Base-by-base conservation (phyloP, 768 basidiomycete genomes). In the Kwoniella pini region DNA sequence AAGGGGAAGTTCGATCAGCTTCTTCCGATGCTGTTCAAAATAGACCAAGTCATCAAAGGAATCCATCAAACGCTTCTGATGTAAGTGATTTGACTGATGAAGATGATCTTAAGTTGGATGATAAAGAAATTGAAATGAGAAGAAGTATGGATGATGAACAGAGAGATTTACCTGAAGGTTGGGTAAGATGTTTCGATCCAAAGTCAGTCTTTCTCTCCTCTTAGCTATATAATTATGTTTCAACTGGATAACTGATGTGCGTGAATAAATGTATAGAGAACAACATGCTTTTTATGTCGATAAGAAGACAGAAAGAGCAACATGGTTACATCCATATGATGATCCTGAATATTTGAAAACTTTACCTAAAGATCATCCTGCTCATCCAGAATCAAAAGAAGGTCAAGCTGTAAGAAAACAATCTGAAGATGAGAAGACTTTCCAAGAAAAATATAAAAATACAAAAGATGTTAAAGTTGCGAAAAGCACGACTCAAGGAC, bases 231-330 rank as follows among this genome's bases (percentile, higher is more conserved):
- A n/a, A n/a, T n/a, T n/a, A n/a, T n/a, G n/a, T n/a, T n/a, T n/a
- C n/a, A n/a, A n/a, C n/a, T n/a, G n/a, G n/a, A n/a, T n/a, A n/a
- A n/a, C 33, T 36, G 33, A 36, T 15, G 33, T 7, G 33, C 33
- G 33, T 7, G 33, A 36, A 36, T 36, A 36, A 36, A 36, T 15
- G 33, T 17, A 30, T 31, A 77, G 74, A 60, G 56, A 66, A 5
- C 58, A 71, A 46, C 77, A 78, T 56, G 67, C 66, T 19, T 78
- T 78, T 54, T 78, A 77, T 64, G 77, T 76, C 56, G 77, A 78
- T 40, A 67, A 63, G 43, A 61, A 62, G 24, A 77, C 75, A 17
- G 66, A 71, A 36, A 59, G 74, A 33, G 42, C 70, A 4, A 70
- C 56, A 40, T 78, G 77, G 77, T 17, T 71, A 1, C 77, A 78